Base-by-base conservation (phyloP, 2,329 filamentous ascomycete species). In the Sarocladium brachiariae region DNA sequence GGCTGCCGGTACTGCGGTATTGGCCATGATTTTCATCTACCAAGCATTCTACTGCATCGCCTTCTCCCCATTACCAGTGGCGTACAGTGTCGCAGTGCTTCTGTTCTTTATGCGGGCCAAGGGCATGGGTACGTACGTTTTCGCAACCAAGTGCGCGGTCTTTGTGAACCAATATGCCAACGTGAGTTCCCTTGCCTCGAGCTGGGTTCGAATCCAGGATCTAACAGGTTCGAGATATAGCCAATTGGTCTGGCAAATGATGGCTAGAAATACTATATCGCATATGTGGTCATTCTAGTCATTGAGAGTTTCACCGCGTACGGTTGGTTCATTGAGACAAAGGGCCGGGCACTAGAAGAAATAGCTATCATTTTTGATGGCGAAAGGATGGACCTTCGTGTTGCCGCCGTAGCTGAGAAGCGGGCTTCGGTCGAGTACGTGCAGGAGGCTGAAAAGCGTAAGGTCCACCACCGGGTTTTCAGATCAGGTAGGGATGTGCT, bases 1-100 rank as follows among this genome's bases (percentile, higher is more conserved):
- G 1, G 59, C 61, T 0, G 65, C 59, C 0, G 67, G 67, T 0
- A 62, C 65, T 1, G 55, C 69, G 1, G 69, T 71, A 0, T 54
- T 73, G 2, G 68, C 66, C 1, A 70, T 67, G 51, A 70, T 73
- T 51, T 73, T 72, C 52, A 46, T 71, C 25, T 72, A 70, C 55
- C 65, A 70, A 25, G 63, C 59, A 0, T 70, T 71, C 30, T 72
- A 72, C 49, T 69, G 65, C 0, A 62, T 70, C 27, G 70, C 66
- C 1, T 74, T 70, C 70, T 71, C 68, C 0, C 69, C 69, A 5
- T 38, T 73, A 39, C 63, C 71, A 2, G 69, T 72, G 0, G 69
- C 68, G 0, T 74, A 73, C 45, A 68, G 69, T 1, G 60, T 70
- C 0, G 70, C 73, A 53, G 58, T 73, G 4, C 64, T 70, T 5